Conservation (phyloP, 768 basidiomycete genomes). For the Hortiboletus flavorubellus region DNA sequence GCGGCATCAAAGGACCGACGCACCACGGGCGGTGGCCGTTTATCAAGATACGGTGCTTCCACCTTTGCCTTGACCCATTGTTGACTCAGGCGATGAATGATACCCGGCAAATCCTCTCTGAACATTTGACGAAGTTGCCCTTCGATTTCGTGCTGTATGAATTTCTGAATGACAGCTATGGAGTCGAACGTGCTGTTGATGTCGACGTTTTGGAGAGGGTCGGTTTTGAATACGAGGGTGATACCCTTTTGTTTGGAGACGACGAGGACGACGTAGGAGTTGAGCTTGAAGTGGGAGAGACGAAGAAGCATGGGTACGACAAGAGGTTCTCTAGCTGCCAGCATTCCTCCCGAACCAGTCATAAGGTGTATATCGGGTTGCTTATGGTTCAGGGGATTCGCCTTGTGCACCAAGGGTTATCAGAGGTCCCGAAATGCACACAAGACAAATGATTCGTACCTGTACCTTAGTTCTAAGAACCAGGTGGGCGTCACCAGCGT, state of each 20-base stretch:
- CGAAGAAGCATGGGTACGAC: constrained; percentile 98
- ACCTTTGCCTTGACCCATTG: constrained; percentile 95
- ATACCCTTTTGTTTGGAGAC: constrained; percentile 98
- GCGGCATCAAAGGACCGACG: constrained; percentile 36
- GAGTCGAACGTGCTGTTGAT: constrained; percentile 98
- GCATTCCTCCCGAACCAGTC: constrained; percentile 79
- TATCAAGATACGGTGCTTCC: constrained; percentile 81
- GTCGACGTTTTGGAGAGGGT: constrained; percentile 95
- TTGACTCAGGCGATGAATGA: constrained; percentile 94
- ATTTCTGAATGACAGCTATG: constrained; percentile 96
- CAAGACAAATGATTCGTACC: constrained; percentile 41
- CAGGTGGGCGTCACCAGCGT: constrained; percentile 88
- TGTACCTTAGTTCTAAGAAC: constrained; percentile 91
- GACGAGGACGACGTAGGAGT: constrained; percentile 95
- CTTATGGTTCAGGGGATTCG: constrained; percentile 92
- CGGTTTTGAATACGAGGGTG: constrained; percentile 98
- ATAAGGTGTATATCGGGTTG: constrained; percentile 87
- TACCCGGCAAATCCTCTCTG: constrained; percentile 91
- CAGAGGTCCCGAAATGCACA: not conserved
- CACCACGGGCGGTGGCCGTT: constrained; percentile 39
- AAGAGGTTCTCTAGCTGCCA: constrained; percentile 91
- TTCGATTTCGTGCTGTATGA: constrained; percentile 97
- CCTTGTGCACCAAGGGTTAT: constrained; percentile 43
- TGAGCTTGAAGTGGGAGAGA: constrained; percentile 90
- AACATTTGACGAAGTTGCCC: constrained; percentile 98